phyloP scores from a whole-genome alignment of 768 basidiomycete species.

The Tulasnella sp. region DNA sequence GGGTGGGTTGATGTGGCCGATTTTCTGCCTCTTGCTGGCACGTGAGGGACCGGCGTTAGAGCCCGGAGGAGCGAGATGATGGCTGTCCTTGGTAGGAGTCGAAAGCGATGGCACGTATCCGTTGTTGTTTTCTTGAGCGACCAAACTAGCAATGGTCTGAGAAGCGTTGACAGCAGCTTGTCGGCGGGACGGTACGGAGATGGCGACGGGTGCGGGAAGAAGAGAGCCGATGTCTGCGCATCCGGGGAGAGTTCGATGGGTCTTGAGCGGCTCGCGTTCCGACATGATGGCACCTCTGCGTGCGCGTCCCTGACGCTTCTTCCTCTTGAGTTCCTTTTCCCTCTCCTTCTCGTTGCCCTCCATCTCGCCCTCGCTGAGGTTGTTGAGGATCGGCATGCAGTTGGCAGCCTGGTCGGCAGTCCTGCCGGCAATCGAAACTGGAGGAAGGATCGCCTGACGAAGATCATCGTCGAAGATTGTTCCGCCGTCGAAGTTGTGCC shows the following conservation, averaged over 20 bases:
- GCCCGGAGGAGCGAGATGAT: conserved; percentile 42
- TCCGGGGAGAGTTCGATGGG: conserved; percentile 87
- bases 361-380: conserved; percentile 85
- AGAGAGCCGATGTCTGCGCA: conserved; percentile 64
- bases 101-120: conserved; percentile 41
- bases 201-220: conserved; percentile 65
- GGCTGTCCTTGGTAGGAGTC: conserved; percentile 25
- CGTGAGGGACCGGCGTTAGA: conserved; percentile 44
- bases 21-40: conserved; percentile 36
- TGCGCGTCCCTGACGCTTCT: conserved; percentile 81
- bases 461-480: conserved; percentile 88
- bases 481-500: conserved; percentile 81
- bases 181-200: conserved; percentile 65
- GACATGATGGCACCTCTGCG: conserved; percentile 80
- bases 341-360: conserved; percentile 89
- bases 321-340: conserved; percentile 83
- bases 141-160: conserved; percentile 87
- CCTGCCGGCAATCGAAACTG: conserved; percentile 64
- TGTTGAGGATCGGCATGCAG: conserved; percentile 88
- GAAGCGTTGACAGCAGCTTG: conserved; percentile 87
- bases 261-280: conserved; percentile 90
- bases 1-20: conserved; percentile 33
- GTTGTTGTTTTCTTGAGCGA: conserved; percentile 87
- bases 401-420: conserved; percentile 74
- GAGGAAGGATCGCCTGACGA: conserved; percentile 83